A percentile compares a stretch with the other conserved stretches of the same genome.
These are phyloP conservation scores for Areca catechu DNA, from an alignment of 176 grass and related monocot genomes.

Conservation along the genomic window DNA sequence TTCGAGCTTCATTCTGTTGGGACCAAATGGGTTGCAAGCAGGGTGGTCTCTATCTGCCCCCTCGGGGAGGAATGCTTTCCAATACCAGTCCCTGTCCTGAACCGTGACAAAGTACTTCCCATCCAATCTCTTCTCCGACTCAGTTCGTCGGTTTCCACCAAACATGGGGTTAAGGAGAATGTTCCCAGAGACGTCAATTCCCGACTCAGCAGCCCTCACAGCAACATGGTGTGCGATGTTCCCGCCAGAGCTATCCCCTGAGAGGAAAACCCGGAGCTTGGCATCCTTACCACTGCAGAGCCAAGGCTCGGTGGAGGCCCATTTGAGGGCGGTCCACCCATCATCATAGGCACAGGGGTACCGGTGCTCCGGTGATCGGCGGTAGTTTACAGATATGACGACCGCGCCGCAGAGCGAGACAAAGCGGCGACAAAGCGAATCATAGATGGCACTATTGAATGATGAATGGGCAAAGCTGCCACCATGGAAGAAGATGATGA, in stretches of 20 bases:
- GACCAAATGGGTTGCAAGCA: slow-evolving; percentile 92
- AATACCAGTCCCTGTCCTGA: slow-evolving; percentile 99
- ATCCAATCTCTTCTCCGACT: slow-evolving; percentile 80
- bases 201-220: slow-evolving; percentile 53
- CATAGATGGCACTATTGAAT: slow-evolving; percentile 68
- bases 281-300: slow-evolving; percentile 47
- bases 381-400: slow-evolving; percentile 87
- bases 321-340: slow-evolving; percentile 82
- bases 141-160: slow-evolving; percentile 54
- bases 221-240: slow-evolving; percentile 99
- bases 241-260: slow-evolving; percentile 86
- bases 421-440: slow-evolving; percentile 66
- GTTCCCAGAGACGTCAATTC: slow-evolving; percentile 65
- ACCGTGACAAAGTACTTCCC: slow-evolving; percentile 98
- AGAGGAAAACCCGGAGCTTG: slow-evolving; percentile 62
- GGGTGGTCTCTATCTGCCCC: slow-evolving; percentile 78
- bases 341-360: slow-evolving; percentile 94
- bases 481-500: slow-evolving; percentile 96
- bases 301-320: slow-evolving; percentile 56
- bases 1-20: slow-evolving; percentile 42
- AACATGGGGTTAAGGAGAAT: slow-evolving; percentile 97
- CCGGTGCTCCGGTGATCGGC: slow-evolving; percentile 69
- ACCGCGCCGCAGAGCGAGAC: slow-evolving; percentile 64
- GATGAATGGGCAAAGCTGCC: slow-evolving; percentile 93
- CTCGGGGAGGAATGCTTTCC: slow-evolving; percentile 95